Base-by-base conservation (phyloP, 139 green algal genomes). In the Eudorina sp. region DNA sequence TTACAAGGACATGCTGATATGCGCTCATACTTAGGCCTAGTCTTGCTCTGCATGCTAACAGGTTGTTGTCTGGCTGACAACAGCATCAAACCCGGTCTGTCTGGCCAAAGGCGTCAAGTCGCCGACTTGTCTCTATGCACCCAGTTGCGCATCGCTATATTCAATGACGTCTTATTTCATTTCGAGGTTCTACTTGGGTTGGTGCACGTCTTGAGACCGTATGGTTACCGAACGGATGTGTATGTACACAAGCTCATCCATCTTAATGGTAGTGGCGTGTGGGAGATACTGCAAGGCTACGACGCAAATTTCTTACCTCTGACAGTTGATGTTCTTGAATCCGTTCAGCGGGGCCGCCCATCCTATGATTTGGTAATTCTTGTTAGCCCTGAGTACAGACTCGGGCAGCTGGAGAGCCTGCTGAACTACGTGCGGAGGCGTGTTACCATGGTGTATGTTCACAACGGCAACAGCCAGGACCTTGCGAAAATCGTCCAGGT, bases 121-220 rank as follows among this genome's bases (percentile, higher is more conserved):
- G 55, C 23, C n/a, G 64, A 77, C 82, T 68, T 80, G 9, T 4
- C 11, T 23, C 27, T 27, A 64, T 91, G 86, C 82, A 90, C 89
- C 14, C 53, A 66, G 43, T 64, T 93, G 41, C 53, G 51, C 16
- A 92, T 95, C 31, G 92, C 92, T 19, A 19, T 95, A 4, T 64
- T 95, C 38, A 95, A 95, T 74, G 86, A 90, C 27, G 92, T 92
- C 4, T 83, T 79, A 0, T 95, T 91, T 51, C 92, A 95, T 73
- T 89, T 88, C 70, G 90, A 92, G 38, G 81, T 92, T 0, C 53
- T 90, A 19, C 46, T 85, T 0, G 90, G 90, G n/a, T 34, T 92
- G 29, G 69, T 92, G 38, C 73, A 90, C 68, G 16, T 80, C 2
- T 73, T 92, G 60, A 16, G 79, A 40, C 85, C 90, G 0, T 88